These are phyloP conservation scores for Styphnolobium japonicum DNA, from an alignment of 306 rosid species.

Conservation along the genomic window DNA sequence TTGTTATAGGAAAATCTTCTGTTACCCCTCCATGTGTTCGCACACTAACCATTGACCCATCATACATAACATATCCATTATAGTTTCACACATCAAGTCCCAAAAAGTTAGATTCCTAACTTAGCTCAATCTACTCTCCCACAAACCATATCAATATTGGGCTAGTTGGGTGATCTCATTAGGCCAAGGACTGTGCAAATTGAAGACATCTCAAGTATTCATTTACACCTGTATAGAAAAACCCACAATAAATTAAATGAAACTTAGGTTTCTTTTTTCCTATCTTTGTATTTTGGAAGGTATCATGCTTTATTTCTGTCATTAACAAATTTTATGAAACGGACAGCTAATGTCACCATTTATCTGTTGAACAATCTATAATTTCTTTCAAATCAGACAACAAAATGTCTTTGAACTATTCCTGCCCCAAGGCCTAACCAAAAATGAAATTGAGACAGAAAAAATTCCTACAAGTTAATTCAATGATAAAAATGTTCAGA, in stretches of 20 bases:
- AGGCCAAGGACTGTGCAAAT: too few species aligned
- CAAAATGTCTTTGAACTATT: constrained; percentile 1
- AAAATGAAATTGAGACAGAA: constrained; percentile 10
- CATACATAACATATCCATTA: too few species aligned
- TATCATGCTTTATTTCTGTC: neutral
- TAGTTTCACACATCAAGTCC: neutral
- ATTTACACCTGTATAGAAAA: too few species aligned
- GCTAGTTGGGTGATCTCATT: neutral
- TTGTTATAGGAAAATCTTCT: too few species aligned
- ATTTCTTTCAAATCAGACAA: constrained; percentile 6
- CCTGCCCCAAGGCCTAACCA: neutral
- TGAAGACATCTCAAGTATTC: too few species aligned
- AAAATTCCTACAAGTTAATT: constrained; percentile 21
- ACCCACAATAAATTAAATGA: too few species aligned
- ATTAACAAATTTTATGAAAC: neutral
- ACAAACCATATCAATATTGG: neutral
- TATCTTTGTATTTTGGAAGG: neutral
- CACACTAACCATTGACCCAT: too few species aligned
- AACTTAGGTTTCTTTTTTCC: neutral
- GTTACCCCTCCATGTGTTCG: too few species aligned
- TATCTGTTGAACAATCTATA: constrained; percentile 3
- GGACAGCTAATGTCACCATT: neutral
- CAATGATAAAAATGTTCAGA: constrained; percentile 16
- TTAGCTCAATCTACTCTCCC: neutral
- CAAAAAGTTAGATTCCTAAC: neutral